Evolutionary conservation across 106 monocot genomes (phyloP).

Genomic region (Acorus calamus): DNA sequence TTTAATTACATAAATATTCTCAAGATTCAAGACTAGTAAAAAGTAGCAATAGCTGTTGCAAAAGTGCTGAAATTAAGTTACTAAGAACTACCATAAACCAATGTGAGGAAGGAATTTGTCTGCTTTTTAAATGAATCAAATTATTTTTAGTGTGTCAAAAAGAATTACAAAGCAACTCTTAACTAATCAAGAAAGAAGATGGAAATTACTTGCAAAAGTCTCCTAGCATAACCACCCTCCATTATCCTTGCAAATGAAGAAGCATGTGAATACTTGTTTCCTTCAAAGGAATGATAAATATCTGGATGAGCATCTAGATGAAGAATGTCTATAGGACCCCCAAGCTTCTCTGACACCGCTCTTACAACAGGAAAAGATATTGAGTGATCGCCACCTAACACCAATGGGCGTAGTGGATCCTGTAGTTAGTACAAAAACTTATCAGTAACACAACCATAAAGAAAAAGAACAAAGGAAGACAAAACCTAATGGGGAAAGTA

Average conservation of each 20-base stretch:
- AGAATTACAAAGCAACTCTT: neutral
- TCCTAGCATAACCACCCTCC: constrained; percentile 94
- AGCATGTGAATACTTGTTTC: constrained; percentile 93
- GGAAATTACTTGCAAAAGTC: constrained; percentile 65
- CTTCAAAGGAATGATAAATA: constrained; percentile 93
- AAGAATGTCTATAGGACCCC: constrained; percentile 86
- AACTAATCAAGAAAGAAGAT: neutral
- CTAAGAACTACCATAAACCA: too few species aligned
- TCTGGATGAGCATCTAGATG: constrained; percentile 98
- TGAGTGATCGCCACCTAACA: constrained; percentile 95
- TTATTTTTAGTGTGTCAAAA: neutral
- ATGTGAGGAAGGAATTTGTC: too few species aligned
- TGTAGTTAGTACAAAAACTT: constrained; percentile 12
- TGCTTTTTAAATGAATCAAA: too few species aligned
- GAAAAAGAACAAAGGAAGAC: too few species aligned
- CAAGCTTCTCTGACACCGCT: constrained; percentile 93
- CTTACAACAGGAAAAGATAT: constrained; percentile 93
- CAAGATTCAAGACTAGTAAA: too few species aligned
- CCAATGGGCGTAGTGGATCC: constrained; percentile 84
- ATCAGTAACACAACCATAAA: too few species aligned
- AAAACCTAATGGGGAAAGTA: too few species aligned
- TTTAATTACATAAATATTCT: too few species aligned
- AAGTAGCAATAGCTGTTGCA: too few species aligned
- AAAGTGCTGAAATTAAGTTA: too few species aligned
- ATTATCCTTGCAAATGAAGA: constrained; percentile 98